These are phyloP conservation scores for Magnusiomyces sp. DNA, from an alignment of 1,139 yeast species.

Conservation along the genomic window DNA sequence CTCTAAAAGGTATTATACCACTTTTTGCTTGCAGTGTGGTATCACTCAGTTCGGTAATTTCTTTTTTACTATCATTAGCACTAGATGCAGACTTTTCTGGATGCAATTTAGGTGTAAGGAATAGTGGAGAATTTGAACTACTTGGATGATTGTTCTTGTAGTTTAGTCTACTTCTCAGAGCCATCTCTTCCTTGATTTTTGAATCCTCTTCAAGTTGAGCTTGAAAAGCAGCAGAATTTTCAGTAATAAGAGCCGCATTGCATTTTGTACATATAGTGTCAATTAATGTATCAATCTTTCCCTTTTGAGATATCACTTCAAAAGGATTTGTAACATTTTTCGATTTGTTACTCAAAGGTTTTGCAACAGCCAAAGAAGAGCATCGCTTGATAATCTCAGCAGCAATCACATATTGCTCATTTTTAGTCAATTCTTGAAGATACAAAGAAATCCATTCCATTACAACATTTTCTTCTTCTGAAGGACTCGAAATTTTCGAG, in stretches of 20 bases:
- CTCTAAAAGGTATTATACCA: too few relatives aligned
- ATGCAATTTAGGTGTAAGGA: background rate
- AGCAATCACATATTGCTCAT: slow-evolving; percentile 48
- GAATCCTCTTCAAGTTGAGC: background rate
- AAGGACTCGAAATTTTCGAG: slow-evolving; percentile 3
- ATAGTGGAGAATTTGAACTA: background rate
- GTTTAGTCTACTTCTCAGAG: slow-evolving; percentile 19
- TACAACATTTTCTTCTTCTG: slow-evolving; percentile 22
- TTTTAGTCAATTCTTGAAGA: slow-evolving; percentile 46
- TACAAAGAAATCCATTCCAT: slow-evolving; percentile 54
- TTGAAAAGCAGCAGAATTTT: background rate
- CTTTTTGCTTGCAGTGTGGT: too few relatives aligned
- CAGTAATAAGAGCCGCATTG: slow-evolving; percentile 35
- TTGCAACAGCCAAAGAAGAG: slow-evolving; percentile 38
- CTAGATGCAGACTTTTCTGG: background rate
- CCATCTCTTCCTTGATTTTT: slow-evolving; percentile 32
- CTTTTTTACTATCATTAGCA: background rate
- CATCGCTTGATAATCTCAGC: slow-evolving; percentile 46
- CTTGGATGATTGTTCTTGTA: background rate
- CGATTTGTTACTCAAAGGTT: too few relatives aligned
- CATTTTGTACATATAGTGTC: slow-evolving; percentile 66
- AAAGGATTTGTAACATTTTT: too few relatives aligned
- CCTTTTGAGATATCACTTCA: slow-evolving; percentile 26
- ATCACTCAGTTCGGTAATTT: too few relatives aligned
- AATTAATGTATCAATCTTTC: slow-evolving; percentile 48